Conservation (phyloP, 2,329 filamentous ascomycete genomes). For the Dactylonectria estremocensis region DNA sequence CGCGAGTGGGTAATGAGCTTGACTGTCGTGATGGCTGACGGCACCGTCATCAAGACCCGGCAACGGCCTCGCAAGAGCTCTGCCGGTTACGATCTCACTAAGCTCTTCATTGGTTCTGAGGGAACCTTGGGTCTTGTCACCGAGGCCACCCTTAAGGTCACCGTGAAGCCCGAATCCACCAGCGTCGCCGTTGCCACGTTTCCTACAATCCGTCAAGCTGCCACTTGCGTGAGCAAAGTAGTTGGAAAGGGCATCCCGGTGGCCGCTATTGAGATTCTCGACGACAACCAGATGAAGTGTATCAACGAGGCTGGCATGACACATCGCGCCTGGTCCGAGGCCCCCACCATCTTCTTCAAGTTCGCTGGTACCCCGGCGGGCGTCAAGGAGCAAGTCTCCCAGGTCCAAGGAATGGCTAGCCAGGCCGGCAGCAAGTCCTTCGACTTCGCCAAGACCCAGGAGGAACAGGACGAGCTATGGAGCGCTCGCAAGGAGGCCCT, state of each 20-base stretch:
- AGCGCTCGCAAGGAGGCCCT: slow-evolving; percentile 87
- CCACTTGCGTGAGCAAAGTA: slow-evolving; percentile 84
- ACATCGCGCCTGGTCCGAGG: slow-evolving; percentile 77
- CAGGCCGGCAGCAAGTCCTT: slow-evolving; percentile 76
- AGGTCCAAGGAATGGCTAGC: slow-evolving; percentile 76
- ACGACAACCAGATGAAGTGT: slow-evolving; percentile 88
- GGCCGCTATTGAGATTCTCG: slow-evolving; percentile 92
- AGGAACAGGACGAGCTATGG: slow-evolving; percentile 86
- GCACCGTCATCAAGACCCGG: slow-evolving; percentile 89
- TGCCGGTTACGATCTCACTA: slow-evolving; percentile 92
- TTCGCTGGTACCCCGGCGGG: slow-evolving; percentile 79
- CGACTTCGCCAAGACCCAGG: slow-evolving; percentile 79
- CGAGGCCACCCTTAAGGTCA: slow-evolving; percentile 90
- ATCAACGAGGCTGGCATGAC: slow-evolving; percentile 79
- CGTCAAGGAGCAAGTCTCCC: slow-evolving; percentile 84
- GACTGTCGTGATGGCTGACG: slow-evolving; percentile 91
- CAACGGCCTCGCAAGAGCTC: slow-evolving; percentile 91
- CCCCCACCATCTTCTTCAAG: slow-evolving; percentile 88
- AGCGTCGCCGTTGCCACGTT: slow-evolving; percentile 82
- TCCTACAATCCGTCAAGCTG: slow-evolving; percentile 76
- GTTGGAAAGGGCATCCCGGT: slow-evolving; percentile 87
- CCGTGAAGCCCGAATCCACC: slow-evolving; percentile 83
- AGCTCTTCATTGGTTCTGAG: slow-evolving; percentile 91
- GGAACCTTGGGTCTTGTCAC: slow-evolving; percentile 93
- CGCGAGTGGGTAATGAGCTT: slow-evolving; percentile 91